Base-by-base conservation (phyloP, 208 protist species). In the Leishmania turanica region DNA sequence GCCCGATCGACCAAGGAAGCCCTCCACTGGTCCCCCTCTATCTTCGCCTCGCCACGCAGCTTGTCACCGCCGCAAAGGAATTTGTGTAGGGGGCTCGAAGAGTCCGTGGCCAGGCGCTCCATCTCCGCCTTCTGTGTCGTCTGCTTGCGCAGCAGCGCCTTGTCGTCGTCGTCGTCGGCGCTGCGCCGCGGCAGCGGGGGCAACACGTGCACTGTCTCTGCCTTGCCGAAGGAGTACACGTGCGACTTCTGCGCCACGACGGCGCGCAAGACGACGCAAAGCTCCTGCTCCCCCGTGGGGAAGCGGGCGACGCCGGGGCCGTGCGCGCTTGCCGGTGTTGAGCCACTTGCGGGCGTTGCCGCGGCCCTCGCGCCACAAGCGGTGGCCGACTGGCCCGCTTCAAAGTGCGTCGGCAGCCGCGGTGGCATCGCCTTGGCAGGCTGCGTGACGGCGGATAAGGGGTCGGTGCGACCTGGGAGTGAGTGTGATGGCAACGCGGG, bases 141-240 rank as follows among this genome's bases (percentile, higher is more conserved):
- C 79, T 87, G 73, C 75, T 87, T 66, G 19, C n/a, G 73, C 45
- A 80, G 78, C 34, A 82, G 64, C 34, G 64, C 47, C 40, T 75
- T 71, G 62, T 75, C 66, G 24, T 72, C 64, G 54, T 78, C 73
- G 31, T 75, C 58, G 78, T 87, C 80, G 45, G 34, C 54, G 40
- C 76, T 69, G 65, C 73, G 75, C 51, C 54, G 49, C 37, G 90
- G 81, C 64, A 97, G 83, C 19, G 92, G 91, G 0, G 92, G 92
- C 56, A 97, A 78, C 45, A 97, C 88, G 81, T 97, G 91, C 53
- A 97, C 94, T n/a, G 90, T 85, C 78, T 97, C 92, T 13, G 76
- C 58, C 49, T 84, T 76, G 15, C 94, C 94, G 79, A 97, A 97
- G 21, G 91, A 88, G 58, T 92, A 80, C 27, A 96, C 91, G 2